A percentile compares a stretch with the other conserved stretches of the same genome.
Conservation (phyloP, 306 rosid genomes). For the Cicer arietinum region DNA sequence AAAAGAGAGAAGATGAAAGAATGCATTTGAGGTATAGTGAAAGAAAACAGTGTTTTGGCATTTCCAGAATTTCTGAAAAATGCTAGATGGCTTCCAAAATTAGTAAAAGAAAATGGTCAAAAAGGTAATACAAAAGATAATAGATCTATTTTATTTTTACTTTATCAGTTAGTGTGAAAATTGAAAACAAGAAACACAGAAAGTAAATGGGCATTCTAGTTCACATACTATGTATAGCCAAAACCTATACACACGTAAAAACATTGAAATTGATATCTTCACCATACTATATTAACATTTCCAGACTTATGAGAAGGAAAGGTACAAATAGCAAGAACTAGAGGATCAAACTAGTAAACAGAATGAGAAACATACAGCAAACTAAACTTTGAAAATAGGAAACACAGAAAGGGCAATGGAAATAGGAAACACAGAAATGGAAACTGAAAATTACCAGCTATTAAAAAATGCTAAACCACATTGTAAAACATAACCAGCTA, state of each 20-base stretch:
- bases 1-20: too few species aligned
- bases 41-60: too few species aligned
- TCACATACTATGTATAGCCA: not conserved
- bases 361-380: slow-evolving; percentile 42
- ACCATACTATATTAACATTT: slow-evolving; percentile 18
- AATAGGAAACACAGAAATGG: slow-evolving; percentile 14
- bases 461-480: slow-evolving; percentile 4
- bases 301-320: not conserved
- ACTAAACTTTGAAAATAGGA: slow-evolving; percentile 27
- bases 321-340: not conserved
- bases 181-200: too few species aligned
- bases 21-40: too few species aligned
- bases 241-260: not conserved
- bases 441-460: not conserved
- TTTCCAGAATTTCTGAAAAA: too few species aligned
- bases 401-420: not conserved
- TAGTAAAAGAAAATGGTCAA: too few species aligned
- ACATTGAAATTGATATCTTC: not conserved
- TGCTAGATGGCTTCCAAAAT: too few species aligned
- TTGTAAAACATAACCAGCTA: slow-evolving; percentile 26
- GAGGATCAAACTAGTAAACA: not conserved
- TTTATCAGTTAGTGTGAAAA: too few species aligned
- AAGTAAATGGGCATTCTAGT: too few species aligned
- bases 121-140: too few species aligned
- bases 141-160: too few species aligned